phyloP scores from a whole-genome alignment of 2,329 filamentous ascomycete genomes.

The Nemania diffusa region DNA sequence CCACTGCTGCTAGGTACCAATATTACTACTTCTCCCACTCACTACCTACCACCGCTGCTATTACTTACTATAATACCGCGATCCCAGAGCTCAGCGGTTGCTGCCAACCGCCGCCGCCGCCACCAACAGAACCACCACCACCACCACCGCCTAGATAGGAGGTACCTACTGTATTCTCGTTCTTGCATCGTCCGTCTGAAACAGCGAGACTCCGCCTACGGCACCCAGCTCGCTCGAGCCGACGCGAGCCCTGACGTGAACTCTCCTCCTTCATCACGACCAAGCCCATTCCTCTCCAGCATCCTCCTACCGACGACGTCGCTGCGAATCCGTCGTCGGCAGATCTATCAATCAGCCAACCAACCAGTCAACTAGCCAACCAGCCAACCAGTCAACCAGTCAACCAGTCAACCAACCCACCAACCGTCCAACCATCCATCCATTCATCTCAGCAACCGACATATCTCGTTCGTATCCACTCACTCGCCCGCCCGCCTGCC shows the following conservation, averaged over 20 bases:
- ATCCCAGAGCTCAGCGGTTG: not conserved
- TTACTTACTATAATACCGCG: not conserved
- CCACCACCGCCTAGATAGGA: no score
- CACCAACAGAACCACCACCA: no score
- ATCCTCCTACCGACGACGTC: slow-evolving; percentile 7
- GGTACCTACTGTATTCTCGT: no score
- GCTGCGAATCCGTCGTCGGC: slow-evolving; percentile 1
- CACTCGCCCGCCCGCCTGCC: no score
- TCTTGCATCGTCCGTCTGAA: slow-evolving; percentile 33
- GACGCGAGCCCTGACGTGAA: slow-evolving; percentile 30
- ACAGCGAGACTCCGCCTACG: slow-evolving; percentile 28
- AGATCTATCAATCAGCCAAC: not conserved
- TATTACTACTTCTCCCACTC: not conserved
- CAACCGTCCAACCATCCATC: no score
- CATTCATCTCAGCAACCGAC: not conserved
- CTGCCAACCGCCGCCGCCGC: not conserved
- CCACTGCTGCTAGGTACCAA: not conserved
- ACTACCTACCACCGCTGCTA: not conserved
- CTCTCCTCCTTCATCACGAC: slow-evolving; percentile 23
- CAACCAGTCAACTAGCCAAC: not conserved
- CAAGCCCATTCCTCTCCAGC: slow-evolving; percentile 18
- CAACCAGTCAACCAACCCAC: not conserved
- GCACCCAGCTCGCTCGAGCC: slow-evolving; percentile 16
- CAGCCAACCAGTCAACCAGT: not conserved
- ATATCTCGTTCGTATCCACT: not conserved